Evolutionary conservation across 768 basidiomycete genomes (phyloP).

Genomic region (Tulasnella sp.): DNA sequence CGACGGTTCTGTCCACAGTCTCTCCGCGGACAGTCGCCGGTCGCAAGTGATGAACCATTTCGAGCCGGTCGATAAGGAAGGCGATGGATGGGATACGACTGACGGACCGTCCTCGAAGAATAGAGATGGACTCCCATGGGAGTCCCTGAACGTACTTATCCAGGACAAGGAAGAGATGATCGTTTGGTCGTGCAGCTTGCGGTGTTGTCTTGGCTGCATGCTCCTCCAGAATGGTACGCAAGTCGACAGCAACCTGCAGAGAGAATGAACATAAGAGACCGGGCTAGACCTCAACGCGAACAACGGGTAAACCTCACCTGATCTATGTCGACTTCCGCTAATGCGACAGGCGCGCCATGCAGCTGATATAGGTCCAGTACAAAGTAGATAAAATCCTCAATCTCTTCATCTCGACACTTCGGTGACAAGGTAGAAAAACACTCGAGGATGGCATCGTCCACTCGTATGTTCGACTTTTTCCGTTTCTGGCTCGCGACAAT

Average conservation of each 20-base stretch:
- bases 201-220: slow-evolving; percentile 37
- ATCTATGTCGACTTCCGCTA: slow-evolving; percentile 84
- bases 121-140: slow-evolving; percentile 93
- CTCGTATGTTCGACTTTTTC: slow-evolving; percentile 18
- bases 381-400: slow-evolving; percentile 92
- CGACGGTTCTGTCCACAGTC: slow-evolving; percentile 37
- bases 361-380: slow-evolving; percentile 90
- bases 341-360: slow-evolving; percentile 78
- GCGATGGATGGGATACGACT: slow-evolving; percentile 87
- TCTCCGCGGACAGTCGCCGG: slow-evolving; percentile 21
- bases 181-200: slow-evolving; percentile 34
- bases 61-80: slow-evolving; percentile 76
- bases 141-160: slow-evolving; percentile 83
- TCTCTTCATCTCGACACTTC: slow-evolving; percentile 80
- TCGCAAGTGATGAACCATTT: slow-evolving; percentile 43
- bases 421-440: slow-evolving; percentile 79
- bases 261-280: too few relatives aligned
- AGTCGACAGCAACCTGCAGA: slow-evolving; percentile 51
- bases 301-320: slow-evolving; percentile 43
- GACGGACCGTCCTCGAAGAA: slow-evolving; percentile 71
- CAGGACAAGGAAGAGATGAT: slow-evolving; percentile 78
- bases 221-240: slow-evolving; percentile 68
- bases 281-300: neutral
- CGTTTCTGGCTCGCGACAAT: slow-evolving; percentile 48
- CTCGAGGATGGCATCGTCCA: slow-evolving; percentile 69